Percentiles rank a stretch among this genome's conserved stretches.
Conservation (phyloP, 441 rosid species). For the Pelargonium fulgidum region DNA sequence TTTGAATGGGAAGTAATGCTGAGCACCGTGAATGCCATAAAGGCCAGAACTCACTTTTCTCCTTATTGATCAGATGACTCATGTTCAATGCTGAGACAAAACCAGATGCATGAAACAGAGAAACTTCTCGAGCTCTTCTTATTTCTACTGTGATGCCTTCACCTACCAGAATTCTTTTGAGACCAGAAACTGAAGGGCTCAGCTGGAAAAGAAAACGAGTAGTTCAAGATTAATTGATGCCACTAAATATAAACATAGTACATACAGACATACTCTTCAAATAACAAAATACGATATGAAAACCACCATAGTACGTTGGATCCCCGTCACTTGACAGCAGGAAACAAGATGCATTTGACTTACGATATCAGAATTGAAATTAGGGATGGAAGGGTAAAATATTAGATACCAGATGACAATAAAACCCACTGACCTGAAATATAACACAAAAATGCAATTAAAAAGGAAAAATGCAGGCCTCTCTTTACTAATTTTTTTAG, state of each 20-base stretch:
- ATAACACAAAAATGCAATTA: too few species aligned
- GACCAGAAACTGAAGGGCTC: slow-evolving; percentile 38
- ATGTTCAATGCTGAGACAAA: slow-evolving; percentile 23
- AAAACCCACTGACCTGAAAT: too few species aligned
- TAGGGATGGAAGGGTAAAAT: not conserved
- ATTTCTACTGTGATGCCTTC: slow-evolving; percentile 62
- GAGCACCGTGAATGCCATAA: slow-evolving; percentile 31
- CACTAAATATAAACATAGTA: too few species aligned
- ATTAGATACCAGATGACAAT: not conserved
- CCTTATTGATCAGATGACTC: slow-evolving; percentile 16
- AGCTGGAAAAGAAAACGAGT: slow-evolving; percentile 34
- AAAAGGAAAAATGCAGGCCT: too few species aligned
- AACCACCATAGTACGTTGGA: not conserved
- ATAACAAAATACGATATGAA: not conserved
- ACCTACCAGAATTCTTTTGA: slow-evolving; percentile 54
- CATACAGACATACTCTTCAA: too few species aligned
- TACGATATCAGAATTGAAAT: not conserved
- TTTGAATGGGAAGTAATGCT: slow-evolving; percentile 45
- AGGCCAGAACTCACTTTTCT: slow-evolving; percentile 26
- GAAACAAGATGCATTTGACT: too few species aligned
- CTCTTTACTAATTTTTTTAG: too few species aligned
- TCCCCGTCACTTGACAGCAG: too few species aligned
- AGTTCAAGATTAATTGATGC: slow-evolving; percentile 11
- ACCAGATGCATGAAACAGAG: slow-evolving; percentile 38
- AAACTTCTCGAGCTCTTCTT: slow-evolving; percentile 47